These are phyloP conservation scores for Aspergillus incahuasiensis DNA, from an alignment of 495 filamentous ascomycete species.

Conservation along the genomic window DNA sequence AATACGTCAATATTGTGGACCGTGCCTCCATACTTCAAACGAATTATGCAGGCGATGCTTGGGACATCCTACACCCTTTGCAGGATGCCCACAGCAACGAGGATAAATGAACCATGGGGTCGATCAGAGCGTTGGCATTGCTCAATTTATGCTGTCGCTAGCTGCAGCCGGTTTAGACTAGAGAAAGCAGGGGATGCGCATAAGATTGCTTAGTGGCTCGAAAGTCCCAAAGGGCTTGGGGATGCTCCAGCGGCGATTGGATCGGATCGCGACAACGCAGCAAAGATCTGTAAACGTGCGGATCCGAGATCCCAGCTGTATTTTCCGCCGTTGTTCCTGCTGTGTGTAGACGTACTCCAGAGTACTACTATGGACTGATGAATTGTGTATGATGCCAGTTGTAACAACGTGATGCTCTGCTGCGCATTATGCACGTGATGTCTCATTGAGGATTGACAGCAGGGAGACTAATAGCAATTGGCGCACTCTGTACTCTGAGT, in stretches of 20 bases:
- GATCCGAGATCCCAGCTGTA: conserved; percentile 21
- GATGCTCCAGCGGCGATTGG: conserved; percentile 18
- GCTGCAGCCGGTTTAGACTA: conserved; percentile 14
- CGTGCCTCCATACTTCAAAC: conserved; percentile 10
- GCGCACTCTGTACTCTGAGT: too few relatives aligned
- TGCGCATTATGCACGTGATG: conserved; percentile 14
- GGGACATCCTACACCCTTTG: conserved; percentile 5
- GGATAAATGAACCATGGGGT: conserved; percentile 16
- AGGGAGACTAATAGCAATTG: neutral
- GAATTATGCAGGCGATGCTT: conserved; percentile 10
- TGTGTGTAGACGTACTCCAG: too few relatives aligned
- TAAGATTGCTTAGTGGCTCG: conserved; percentile 12
- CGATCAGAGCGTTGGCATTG: conserved; percentile 19
- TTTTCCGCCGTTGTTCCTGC: neutral
- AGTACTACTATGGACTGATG: neutral
- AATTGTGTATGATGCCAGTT: neutral
- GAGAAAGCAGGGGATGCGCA: conserved; percentile 13
- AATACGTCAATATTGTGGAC: neutral
- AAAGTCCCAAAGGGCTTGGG: conserved; percentile 1
- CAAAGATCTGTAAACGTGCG: conserved; percentile 22
- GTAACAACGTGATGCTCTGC: too few relatives aligned
- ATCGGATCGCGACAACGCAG: conserved; percentile 23
- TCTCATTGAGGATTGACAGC: neutral
- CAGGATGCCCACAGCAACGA: conserved; percentile 10
- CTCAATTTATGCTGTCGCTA: conserved; percentile 17